These are phyloP conservation scores for Pythium rishiriense DNA, from an alignment of 352 stramenopile genomes.

Conservation along the genomic window DNA sequence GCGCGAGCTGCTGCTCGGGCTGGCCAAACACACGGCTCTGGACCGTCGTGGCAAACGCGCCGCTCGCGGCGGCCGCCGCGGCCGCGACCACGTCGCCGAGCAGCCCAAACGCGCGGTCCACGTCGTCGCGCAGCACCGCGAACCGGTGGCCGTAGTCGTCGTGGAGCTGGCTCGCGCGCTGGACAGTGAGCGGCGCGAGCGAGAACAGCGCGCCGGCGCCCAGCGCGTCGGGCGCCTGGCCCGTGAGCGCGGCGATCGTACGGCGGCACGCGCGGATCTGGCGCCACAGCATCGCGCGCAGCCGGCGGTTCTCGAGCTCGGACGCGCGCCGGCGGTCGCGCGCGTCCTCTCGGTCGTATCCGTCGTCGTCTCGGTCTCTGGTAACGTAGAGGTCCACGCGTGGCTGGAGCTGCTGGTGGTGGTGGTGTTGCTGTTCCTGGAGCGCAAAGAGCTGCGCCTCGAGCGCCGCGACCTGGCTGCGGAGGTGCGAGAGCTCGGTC, in stretches of 20 bases:
- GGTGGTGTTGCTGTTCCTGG: neutral
- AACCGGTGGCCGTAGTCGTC: neutral
- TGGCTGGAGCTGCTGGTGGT: neutral
- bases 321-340: neutral
- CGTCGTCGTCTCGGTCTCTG: neutral
- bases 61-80: no score
- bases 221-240: neutral
- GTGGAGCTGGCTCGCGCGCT: neutral
- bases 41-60: neutral
- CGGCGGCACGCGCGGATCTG: neutral
- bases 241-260: neutral
- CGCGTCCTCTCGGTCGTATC: neutral
- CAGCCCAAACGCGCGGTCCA: neutral
- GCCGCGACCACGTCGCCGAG: neutral
- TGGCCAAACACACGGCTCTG: neutral
- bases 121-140: neutral
- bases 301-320: conserved; percentile 5
- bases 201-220: neutral
- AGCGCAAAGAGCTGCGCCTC: conserved; percentile 28
- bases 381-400: neutral
- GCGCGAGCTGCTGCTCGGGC: neutral
- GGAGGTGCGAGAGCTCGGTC: conserved; percentile 41
- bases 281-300: neutral
- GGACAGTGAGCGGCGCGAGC: neutral
- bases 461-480: conserved; percentile 36